Evolutionary conservation across 495 filamentous ascomycete species (phyloP), one percentile per base, ranked within the genome.

Genomic region (Parmelia sp.): DNA sequence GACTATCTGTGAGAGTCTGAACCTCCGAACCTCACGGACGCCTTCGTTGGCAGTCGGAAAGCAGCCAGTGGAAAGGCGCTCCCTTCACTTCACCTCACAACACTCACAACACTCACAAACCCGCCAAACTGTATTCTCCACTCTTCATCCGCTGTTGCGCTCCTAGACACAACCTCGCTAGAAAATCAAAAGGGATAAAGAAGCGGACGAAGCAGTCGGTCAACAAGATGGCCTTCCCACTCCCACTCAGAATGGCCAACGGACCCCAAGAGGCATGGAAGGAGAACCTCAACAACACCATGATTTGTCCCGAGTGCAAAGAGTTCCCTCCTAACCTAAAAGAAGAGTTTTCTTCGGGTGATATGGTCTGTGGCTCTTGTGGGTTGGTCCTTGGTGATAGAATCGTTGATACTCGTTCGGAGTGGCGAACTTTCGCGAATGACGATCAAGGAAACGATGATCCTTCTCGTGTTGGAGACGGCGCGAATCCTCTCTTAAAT

Each of bases 351-450:
- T 88, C 91, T 6, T 88, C 85, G 17, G 94, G 96, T 57, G 92
- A 97, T 74, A 90, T 92, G 70, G 91, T 97, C 57, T 98, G 94
- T 74, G 88, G 80, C 21, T 90, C 88, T 27, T 98, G 94, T 69
- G 94, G 94, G 29, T 76, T 96, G n/a, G 94, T 98, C 17, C 80
- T 97, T 40, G 87, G 87, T 58, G 90, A 93, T 72, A 88, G 91
- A 65, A 90, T 94, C 69, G 90, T 98, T 61, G 94, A 97, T 70
- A 91, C 91, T 65, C 88, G 95, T 58, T 96, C 91, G 58, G 94
- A 98, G 78, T 98, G 94, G 94, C 90, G 94, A 70, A 98, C 95
- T 11, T 98, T 98, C 75, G 88, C 90, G 64, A 97, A 96, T 76
- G 94, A 98, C 70, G 95, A 98, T 70, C 90, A 96, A 74, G 84